Evolutionary conservation across 1,139 yeast genomes (phyloP).

Genomic region (Taphrina wiesneri): DNA sequence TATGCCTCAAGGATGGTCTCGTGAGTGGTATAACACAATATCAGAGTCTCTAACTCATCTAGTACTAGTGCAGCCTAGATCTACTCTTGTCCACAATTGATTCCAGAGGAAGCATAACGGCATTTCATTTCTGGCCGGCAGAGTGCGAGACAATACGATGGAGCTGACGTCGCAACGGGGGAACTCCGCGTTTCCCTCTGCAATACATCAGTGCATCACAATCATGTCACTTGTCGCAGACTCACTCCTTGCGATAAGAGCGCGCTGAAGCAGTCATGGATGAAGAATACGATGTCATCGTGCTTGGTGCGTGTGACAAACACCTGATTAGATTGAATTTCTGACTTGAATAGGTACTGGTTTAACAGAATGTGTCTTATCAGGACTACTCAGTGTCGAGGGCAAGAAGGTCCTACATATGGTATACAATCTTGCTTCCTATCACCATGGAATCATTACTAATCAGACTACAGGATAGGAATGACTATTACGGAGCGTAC

Average conservation of each 20-base stretch:
- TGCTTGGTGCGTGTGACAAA: constrained; percentile 54
- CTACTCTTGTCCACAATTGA: no score
- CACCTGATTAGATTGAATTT: background rate
- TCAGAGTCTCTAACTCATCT: no score
- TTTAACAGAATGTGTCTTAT: constrained; percentile 90
- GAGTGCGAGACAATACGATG: background rate
- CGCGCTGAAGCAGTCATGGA: constrained; percentile 57
- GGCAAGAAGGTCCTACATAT: constrained; percentile 96
- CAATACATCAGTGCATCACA: background rate
- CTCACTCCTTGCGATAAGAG: background rate
- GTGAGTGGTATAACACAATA: no score
- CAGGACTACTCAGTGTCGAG: constrained; percentile 91
- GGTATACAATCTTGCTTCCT: constrained; percentile 12
- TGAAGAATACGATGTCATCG: constrained; percentile 92
- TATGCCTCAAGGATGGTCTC: no score
- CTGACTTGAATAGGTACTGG: constrained; percentile 56
- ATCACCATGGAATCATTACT: background rate
- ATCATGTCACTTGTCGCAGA: background rate
- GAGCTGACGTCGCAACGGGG: constrained; percentile 12
- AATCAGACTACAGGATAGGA: constrained; percentile 58
- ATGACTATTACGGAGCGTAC: constrained; percentile 86
- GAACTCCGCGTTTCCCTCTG: constrained; percentile 1
- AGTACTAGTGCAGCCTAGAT: no score
- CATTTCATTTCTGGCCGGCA: background rate
- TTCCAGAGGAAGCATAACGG: background rate